These are phyloP conservation scores for Aspergillus pseudoterreus DNA, from an alignment of 2,329 filamentous ascomycete genomes.

Conservation along the genomic window DNA sequence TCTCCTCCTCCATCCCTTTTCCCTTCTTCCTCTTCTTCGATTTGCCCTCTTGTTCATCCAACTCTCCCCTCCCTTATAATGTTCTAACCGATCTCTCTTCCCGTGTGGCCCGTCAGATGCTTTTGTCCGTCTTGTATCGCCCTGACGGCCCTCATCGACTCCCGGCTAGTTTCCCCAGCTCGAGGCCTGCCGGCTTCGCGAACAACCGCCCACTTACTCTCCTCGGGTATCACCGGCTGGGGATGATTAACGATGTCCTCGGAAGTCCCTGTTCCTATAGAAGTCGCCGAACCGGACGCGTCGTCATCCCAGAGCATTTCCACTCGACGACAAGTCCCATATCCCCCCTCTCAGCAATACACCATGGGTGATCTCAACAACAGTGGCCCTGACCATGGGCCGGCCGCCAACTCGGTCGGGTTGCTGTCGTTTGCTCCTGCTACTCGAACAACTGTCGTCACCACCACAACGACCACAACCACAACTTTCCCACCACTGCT, in stretches of 20 bases:
- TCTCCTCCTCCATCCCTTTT: background rate
- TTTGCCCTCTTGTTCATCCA: slow-evolving; percentile 9
- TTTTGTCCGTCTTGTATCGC: slow-evolving; percentile 17
- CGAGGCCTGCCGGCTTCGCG: slow-evolving; percentile 7
- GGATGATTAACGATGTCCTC: slow-evolving; percentile 14
- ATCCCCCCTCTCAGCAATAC: slow-evolving; percentile 13
- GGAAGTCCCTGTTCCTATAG: slow-evolving; percentile 6
- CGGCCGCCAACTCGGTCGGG: slow-evolving; percentile 46
- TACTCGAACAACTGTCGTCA: slow-evolving; percentile 67
- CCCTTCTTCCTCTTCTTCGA: slow-evolving; percentile 12
- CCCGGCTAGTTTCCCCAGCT: slow-evolving; percentile 11
- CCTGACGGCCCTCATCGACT: slow-evolving; percentile 17
- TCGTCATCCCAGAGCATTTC: slow-evolving; percentile 1
- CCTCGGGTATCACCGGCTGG: slow-evolving; percentile 9
- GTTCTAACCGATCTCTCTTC: slow-evolving; percentile 14
- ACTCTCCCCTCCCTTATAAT: slow-evolving; percentile 12
- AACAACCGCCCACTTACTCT: slow-evolving; percentile 6
- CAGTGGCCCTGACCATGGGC: slow-evolving; percentile 18
- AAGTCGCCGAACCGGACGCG: slow-evolving; percentile 10
- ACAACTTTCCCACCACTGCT: slow-evolving; percentile 78
- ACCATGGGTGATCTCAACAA: slow-evolving; percentile 28
- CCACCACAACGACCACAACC: slow-evolving; percentile 87
- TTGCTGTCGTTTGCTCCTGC: slow-evolving; percentile 61
- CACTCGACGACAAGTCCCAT: slow-evolving; percentile 12
- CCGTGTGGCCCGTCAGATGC: slow-evolving; percentile 20